Evolutionary conservation across 1,284 basidiomycete genomes (phyloP), one percentile per base, ranked within the genome.

Genomic region (Rhizopogon parksii): DNA sequence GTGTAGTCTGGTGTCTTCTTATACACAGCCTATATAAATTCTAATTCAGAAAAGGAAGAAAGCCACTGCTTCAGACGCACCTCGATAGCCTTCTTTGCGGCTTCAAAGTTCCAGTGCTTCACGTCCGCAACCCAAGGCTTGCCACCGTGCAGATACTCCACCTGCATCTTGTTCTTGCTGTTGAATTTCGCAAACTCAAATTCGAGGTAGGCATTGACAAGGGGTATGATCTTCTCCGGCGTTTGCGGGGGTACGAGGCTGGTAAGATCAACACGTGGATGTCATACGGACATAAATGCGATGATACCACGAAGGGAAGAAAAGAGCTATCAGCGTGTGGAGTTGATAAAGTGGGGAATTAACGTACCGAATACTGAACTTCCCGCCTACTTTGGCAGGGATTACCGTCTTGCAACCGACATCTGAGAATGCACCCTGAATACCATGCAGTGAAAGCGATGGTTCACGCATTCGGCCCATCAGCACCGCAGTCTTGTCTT

Each of bases 341-440:
- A 19, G 38, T 59, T 61, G 15, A 52, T 37, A 48, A n/a, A 17
- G 30, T 19, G 36, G 46, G 19, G 2, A 35, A 47, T 35, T 7
- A 11, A 76, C 82, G 32, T 65, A 85, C 76, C 94, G 88, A 66
- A 97, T 88, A 60, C 89, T 93, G 75, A 95, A 97, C 71, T 95
- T 97, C 48, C 94, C 95, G 8, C 83, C 76, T 25, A 98, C 92
- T 53, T 85, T 85, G 35, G 91, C 90, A 0, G 76, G 95, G 70
- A 99, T 99, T 64, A 99, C 96, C 0, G 95, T 99, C 82, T 96
- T 96, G 40, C 81, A 84, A 6, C 91, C 91, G 0, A 80, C 77
- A 4, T 87, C 89, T 54, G 84, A 90, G 76, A 98, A 98, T 4
- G 95, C 96, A 51, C 96, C 95, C 70, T 98, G 93, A 62, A 99